Conservation (phyloP, 2,329 filamentous ascomycete genomes). For the Akanthomyces dipterigenus region DNA sequence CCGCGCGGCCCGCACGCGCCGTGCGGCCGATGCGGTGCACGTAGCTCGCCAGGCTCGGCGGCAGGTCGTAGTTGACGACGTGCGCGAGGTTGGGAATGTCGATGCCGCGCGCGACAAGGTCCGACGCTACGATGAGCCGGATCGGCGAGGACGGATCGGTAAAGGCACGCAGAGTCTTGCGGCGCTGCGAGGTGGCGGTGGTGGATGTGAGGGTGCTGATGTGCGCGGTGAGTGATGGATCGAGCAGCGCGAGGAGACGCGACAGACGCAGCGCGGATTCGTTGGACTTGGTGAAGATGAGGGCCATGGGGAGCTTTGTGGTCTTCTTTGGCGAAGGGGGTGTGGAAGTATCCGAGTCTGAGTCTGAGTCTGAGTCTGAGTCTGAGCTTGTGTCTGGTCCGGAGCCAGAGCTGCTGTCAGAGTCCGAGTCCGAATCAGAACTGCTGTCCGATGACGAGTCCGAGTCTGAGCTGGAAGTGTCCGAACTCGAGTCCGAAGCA, state of each 20-base stretch:
- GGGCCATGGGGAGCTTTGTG: constrained; percentile 38
- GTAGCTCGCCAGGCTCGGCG: constrained; percentile 72
- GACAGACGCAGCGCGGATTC: constrained; percentile 83
- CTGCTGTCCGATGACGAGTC: constrained; percentile 27
- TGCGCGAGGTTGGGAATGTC: constrained; percentile 74
- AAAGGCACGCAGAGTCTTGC: constrained; percentile 63
- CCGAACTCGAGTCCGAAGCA: constrained; percentile 25
- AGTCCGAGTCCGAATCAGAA: constrained; percentile 22
- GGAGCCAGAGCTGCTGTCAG: constrained; percentile 15
- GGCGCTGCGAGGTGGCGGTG: constrained; percentile 63
- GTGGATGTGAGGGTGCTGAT: constrained; percentile 72
- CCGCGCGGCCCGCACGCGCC: constrained; percentile 68
- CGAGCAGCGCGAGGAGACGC: constrained; percentile 64
- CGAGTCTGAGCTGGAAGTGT: constrained; percentile 16
- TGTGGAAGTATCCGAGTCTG: constrained; percentile 18
- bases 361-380: constrained; percentile 25
- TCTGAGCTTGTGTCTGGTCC: constrained; percentile 13
- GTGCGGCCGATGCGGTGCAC: constrained; percentile 90
- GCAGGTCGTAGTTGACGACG: constrained; percentile 92
- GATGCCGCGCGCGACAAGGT: constrained; percentile 86
- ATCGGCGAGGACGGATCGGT: constrained; percentile 57
- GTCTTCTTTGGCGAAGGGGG: constrained; percentile 6
- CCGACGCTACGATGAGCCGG: constrained; percentile 78
- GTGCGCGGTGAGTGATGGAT: constrained; percentile 47
- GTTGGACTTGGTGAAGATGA: constrained; percentile 89